phyloP scores from a whole-genome alignment of 2,329 filamentous ascomycete genomes.

The Fonsecaea monophora region DNA sequence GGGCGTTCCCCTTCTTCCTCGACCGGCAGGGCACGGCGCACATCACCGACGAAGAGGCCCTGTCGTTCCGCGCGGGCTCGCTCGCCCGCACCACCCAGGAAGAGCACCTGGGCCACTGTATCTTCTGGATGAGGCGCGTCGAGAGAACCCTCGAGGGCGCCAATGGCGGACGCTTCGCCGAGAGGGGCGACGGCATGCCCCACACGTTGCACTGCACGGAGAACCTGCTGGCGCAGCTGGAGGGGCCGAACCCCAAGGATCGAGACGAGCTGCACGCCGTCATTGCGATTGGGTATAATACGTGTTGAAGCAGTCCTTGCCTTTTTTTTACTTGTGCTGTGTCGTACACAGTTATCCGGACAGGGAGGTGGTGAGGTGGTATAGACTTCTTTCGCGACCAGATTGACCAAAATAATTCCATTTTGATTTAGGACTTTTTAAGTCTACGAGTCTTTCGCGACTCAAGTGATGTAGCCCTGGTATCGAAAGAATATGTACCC shows the following conservation, averaged over 20 bases:
- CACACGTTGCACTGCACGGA: conserved; percentile 6
- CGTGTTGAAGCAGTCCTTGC: not conserved
- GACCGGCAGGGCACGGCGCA: not conserved
- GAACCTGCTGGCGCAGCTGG: not conserved
- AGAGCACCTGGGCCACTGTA: conserved; percentile 4
- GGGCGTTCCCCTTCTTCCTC: conserved; percentile 7
- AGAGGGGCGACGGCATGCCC: conserved; percentile 1
- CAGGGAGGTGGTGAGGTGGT: no score
- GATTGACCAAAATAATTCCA: no score
- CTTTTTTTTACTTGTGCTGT: no score
- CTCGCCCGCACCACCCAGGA: conserved; percentile 1
- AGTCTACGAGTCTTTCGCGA: no score
- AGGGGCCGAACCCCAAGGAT: conserved; percentile 6
- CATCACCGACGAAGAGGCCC: conserved; percentile 4
- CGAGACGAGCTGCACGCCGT: not conserved
- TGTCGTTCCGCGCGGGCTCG: conserved; percentile 7
- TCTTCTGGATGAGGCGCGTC: conserved; percentile 13
- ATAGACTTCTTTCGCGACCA: no score
- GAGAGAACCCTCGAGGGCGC: conserved; percentile 1
- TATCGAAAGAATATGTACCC: no score
- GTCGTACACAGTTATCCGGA: no score
- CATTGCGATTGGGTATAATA: conserved; percentile 7
- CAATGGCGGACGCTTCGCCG: not conserved
- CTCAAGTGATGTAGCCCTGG: no score
- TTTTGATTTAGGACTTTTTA: no score